These are phyloP conservation scores for Calonectria pseudoreteaudii DNA, from an alignment of 2,329 filamentous ascomycete genomes.

Conservation along the genomic window DNA sequence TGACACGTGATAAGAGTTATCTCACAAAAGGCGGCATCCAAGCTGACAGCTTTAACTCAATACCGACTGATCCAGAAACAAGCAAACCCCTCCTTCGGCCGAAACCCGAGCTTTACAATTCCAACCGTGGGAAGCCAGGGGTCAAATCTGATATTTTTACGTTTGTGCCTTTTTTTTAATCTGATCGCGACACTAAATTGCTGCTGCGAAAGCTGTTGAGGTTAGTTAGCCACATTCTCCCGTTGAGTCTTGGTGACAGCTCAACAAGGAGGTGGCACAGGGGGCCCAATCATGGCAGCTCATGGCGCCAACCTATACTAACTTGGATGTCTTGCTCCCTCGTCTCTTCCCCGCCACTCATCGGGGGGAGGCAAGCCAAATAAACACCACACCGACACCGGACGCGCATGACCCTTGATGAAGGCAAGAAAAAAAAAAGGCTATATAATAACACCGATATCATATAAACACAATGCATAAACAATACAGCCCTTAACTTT, in stretches of 20 bases:
- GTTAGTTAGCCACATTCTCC: background rate
- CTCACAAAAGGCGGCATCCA: constrained; percentile 37
- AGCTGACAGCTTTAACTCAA: constrained; percentile 37
- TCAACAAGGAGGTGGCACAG: constrained; percentile 9
- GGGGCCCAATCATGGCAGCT: constrained; percentile 5
- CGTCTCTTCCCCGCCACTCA: background rate
- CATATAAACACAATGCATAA: background rate
- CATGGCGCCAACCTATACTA: background rate
- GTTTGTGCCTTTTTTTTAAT: background rate
- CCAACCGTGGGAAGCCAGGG: background rate
- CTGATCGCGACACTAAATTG: background rate
- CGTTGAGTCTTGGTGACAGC: constrained; percentile 20
- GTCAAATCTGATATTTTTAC: background rate
- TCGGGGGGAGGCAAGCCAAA: background rate
- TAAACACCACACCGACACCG: background rate
- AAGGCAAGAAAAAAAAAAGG: background rate
- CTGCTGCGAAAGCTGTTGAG: constrained; percentile 8
- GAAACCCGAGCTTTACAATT: background rate
- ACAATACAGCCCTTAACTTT: background rate
- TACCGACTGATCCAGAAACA: constrained; percentile 8
- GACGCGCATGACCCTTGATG: background rate
- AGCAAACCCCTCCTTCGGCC: constrained; percentile 14
- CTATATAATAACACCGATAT: background rate
- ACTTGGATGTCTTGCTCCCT: background rate
- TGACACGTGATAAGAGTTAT: constrained; percentile 42